Conservation (phyloP, 2,329 filamentous ascomycete species). For the Mycocentrospora acerina region DNA sequence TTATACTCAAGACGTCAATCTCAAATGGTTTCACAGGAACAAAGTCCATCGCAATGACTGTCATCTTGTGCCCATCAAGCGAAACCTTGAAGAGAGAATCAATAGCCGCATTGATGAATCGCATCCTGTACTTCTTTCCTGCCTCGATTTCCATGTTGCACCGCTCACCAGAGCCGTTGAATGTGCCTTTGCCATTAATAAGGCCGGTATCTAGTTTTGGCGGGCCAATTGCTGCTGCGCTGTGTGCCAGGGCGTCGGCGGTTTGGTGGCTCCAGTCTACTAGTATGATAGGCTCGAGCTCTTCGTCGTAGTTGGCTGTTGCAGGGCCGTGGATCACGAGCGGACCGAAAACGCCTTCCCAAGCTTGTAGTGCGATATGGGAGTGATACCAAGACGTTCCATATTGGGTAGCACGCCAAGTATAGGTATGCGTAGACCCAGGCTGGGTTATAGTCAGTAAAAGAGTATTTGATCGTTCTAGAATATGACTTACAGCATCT, state of each 20-base stretch:
- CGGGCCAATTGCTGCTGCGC: conserved; percentile 19
- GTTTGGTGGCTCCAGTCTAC: conserved; percentile 42
- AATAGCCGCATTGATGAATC: conserved; percentile 42
- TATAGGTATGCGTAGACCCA: conserved; percentile 26
- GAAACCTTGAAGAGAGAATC: conserved; percentile 42
- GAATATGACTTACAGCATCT: conserved; percentile 47
- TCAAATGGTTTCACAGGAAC: conserved; percentile 43
- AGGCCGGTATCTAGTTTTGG: conserved; percentile 17
- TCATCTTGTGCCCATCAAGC: conserved; percentile 41
- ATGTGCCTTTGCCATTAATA: conserved; percentile 24
- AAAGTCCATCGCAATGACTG: conserved; percentile 43
- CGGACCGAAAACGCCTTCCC: conserved; percentile 30
- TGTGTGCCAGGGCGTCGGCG: conserved; percentile 24
- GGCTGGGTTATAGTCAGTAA: conserved; percentile 7
- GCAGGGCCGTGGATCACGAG: conserved; percentile 45
- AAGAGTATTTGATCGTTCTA: background rate
- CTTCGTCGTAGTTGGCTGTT: conserved; percentile 42
- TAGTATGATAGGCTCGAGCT: conserved; percentile 36
- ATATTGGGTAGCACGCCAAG: conserved; percentile 56
- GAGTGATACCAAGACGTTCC: conserved; percentile 63
- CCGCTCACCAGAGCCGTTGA: conserved; percentile 18
- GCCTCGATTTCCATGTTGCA: conserved; percentile 22
- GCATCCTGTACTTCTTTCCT: conserved; percentile 40
- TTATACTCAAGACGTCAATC: conserved; percentile 31
- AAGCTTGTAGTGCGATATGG: conserved; percentile 58